A percentile compares a stretch with the other conserved stretches of the same genome.
phyloP scores from a whole-genome alignment of 1,284 basidiomycete genomes.

The Rhodotorula sp. region DNA sequence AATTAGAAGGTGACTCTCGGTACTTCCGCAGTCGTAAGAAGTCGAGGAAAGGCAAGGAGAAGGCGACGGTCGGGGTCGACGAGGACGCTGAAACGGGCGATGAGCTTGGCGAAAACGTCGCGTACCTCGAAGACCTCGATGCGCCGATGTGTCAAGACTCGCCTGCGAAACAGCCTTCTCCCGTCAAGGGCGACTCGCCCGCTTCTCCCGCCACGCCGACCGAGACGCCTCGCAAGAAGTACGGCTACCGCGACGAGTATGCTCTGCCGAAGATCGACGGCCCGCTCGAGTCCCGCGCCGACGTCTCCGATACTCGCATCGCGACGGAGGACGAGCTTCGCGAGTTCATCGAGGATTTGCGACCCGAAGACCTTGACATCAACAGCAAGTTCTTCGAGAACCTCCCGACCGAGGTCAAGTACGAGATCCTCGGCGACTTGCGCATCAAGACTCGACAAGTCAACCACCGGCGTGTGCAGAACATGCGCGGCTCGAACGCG shows the following conservation, averaged over 20 bases:
- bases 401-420: constrained; percentile 92
- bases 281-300: constrained; percentile 47
- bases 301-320: constrained; percentile 72
- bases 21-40: not conserved
- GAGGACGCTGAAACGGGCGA: constrained; percentile 34
- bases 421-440: constrained; percentile 96
- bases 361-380: constrained; percentile 87
- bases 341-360: constrained; percentile 86
- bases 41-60: not conserved
- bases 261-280: constrained; percentile 44
- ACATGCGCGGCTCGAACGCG: constrained; percentile 76
- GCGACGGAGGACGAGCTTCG: constrained; percentile 91
- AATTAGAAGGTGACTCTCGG: not conserved
- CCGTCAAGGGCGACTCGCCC: constrained; percentile 36
- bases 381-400: constrained; percentile 77
- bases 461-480: constrained; percentile 82
- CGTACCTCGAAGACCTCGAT: constrained; percentile 83
- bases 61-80: not conserved
- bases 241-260: constrained; percentile 51
- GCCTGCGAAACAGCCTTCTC: not conserved
- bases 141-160: constrained; percentile 30
- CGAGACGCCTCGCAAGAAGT: constrained; percentile 15
- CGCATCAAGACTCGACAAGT: constrained; percentile 87
- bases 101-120: constrained; percentile 63
- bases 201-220: constrained; percentile 23